A percentile compares a stretch with the other conserved stretches of the same genome.
Conservation (phyloP, 306 rosid genomes). For the Vachellia collinsii region DNA sequence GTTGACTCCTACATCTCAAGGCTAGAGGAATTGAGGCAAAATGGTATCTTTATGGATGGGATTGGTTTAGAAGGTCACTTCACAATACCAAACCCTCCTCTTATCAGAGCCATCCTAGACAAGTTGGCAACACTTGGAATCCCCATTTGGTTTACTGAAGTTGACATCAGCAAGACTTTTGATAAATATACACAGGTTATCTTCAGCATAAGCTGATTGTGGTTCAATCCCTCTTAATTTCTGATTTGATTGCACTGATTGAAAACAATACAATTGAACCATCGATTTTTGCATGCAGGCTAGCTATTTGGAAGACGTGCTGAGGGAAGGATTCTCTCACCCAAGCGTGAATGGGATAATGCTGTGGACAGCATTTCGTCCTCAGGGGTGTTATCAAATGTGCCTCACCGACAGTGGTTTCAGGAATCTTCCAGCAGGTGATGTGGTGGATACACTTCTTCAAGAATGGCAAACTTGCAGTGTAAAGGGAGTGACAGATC, state of each 20-base stretch:
- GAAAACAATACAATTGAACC: background rate
- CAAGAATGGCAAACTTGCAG: constrained; percentile 67
- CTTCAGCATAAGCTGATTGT: background rate
- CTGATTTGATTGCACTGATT: background rate
- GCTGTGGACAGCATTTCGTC: constrained; percentile 87
- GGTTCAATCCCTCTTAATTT: background rate
- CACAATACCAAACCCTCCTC: constrained; percentile 68
- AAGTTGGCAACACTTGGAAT: constrained; percentile 81
- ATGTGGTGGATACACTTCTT: constrained; percentile 78
- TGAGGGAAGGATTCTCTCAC: constrained; percentile 89
- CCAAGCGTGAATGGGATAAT: constrained; percentile 83
- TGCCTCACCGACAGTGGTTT: constrained; percentile 75
- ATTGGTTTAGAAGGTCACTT: constrained; percentile 94
- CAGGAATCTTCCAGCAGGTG: constrained; percentile 77
- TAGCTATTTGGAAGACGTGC: constrained; percentile 67
- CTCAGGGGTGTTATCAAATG: constrained; percentile 88
- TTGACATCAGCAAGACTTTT: constrained; percentile 73
- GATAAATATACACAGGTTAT: constrained; percentile 68
- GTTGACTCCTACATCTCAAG: constrained; percentile 68
- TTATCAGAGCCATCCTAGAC: constrained; percentile 79
- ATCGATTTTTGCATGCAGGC: constrained; percentile 48
- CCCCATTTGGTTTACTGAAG: constrained; percentile 93
- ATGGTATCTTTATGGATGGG: constrained; percentile 81
- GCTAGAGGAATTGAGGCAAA: constrained; percentile 52
- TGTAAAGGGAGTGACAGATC: constrained; percentile 56